phyloP scores from a whole-genome alignment of 495 filamentous ascomycete genomes.

The Hypoxylon fuscum region DNA sequence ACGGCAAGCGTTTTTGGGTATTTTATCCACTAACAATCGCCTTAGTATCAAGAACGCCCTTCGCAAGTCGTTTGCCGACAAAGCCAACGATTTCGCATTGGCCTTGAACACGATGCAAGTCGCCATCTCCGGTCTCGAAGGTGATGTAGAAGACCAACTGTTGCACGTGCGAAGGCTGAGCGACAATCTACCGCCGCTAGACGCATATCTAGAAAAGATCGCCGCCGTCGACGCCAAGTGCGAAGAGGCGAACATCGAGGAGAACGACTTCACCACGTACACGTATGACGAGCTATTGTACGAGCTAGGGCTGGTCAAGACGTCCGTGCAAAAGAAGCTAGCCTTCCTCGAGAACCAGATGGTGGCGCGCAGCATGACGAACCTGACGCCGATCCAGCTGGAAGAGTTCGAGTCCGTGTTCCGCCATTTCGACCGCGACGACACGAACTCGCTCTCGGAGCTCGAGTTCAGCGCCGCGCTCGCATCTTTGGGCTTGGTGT shows the following conservation, averaged over 20 bases:
- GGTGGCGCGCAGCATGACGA: conserved; percentile 98
- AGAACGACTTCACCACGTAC: conserved; percentile 98
- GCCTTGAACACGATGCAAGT: conserved; percentile 92
- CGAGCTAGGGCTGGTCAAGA: conserved; percentile 88
- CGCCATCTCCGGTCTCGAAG: conserved; percentile 92
- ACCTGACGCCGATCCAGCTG: conserved; percentile 95
- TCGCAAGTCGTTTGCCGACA: conserved; percentile 91
- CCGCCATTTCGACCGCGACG: conserved; percentile 95
- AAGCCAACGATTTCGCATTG: conserved; percentile 95
- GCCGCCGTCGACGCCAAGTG: conserved; percentile 85
- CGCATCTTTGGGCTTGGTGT: conserved; percentile 91
- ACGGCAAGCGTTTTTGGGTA: not conserved
- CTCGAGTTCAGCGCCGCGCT: conserved; percentile 95
- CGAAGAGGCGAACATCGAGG: conserved; percentile 95
- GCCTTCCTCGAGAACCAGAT: conserved; percentile 96
- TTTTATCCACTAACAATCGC: conserved; percentile 17
- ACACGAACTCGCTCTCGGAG: conserved; percentile 88
- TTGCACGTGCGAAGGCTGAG: conserved; percentile 82
- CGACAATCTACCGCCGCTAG: conserved; percentile 83
- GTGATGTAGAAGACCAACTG: conserved; percentile 93
- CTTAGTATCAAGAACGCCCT: conserved; percentile 89
- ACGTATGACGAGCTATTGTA: conserved; percentile 95
- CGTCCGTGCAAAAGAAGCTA: conserved; percentile 92
- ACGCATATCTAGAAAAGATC: conserved; percentile 86
- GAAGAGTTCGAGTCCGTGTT: conserved; percentile 99